Percentiles rank a stretch among this genome's conserved stretches.
Conservation (phyloP, 257 asterid species). For the Cruciata laevipes region DNA sequence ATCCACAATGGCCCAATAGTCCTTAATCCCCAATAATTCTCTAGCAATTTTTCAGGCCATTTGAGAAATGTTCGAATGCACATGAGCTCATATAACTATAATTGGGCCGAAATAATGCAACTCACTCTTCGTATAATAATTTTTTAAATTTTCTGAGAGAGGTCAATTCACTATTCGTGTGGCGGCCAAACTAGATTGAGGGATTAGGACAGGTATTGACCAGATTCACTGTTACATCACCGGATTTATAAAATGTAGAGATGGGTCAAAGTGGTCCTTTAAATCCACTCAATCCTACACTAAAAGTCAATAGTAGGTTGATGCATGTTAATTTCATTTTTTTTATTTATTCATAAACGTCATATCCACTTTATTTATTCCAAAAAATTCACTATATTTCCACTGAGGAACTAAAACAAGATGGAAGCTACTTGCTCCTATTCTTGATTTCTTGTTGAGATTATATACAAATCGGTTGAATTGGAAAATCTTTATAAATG, state of each 20-base stretch:
- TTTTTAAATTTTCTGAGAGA: background rate
- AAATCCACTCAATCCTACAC: background rate
- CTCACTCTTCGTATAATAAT: background rate
- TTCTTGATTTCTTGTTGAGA: too few relatives aligned
- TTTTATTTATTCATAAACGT: too few relatives aligned
- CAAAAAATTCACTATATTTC: too few relatives aligned
- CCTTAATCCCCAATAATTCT: too few relatives aligned
- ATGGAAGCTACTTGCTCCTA: too few relatives aligned
- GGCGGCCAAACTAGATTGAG: background rate
- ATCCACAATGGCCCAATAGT: background rate
- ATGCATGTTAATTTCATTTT: background rate
- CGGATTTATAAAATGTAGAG: background rate
- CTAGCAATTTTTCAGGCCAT: background rate
- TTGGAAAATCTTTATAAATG: too few relatives aligned
- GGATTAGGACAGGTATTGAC: slow-evolving; percentile 1
- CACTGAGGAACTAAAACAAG: too few relatives aligned
- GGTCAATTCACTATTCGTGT: background rate
- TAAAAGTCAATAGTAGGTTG: background rate
- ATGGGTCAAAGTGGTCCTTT: slow-evolving; percentile 8
- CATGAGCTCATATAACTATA: background rate
- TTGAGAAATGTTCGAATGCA: background rate
- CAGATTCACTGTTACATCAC: slow-evolving; percentile 7
- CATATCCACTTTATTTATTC: too few relatives aligned
- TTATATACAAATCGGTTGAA: too few relatives aligned
- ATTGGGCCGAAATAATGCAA: background rate